phyloP scores from a whole-genome alignment of 257 asterid genomes.

The Fraxinus anomala region DNA sequence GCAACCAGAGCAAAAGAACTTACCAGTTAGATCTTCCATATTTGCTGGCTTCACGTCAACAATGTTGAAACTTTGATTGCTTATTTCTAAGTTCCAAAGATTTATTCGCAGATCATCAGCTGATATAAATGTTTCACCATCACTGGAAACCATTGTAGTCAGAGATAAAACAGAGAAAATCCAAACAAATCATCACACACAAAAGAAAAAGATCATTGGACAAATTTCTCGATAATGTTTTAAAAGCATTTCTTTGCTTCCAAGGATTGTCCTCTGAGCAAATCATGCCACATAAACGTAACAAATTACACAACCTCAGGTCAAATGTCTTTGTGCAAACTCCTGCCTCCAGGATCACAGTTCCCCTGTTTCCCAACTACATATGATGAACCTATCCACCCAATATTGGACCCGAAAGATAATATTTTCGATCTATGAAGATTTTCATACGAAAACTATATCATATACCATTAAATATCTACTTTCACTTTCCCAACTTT shows the following conservation, averaged over 20 bases:
- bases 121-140: slow-evolving; percentile 98
- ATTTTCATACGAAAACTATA: not conserved
- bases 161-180: slow-evolving; percentile 20
- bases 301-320: not conserved
- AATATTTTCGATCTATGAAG: not conserved
- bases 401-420: not conserved
- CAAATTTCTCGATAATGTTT: not conserved
- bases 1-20: slow-evolving; percentile 14
- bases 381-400: not conserved
- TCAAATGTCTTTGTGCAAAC: not conserved
- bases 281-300: not conserved
- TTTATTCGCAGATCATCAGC: slow-evolving; percentile 98
- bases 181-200: not conserved
- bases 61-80: slow-evolving; percentile 95
- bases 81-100: slow-evolving; percentile 97
- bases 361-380: slow-evolving; percentile 8
- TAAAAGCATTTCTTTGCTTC: not conserved
- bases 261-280: not conserved
- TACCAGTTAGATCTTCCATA: slow-evolving; percentile 99
- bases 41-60: slow-evolving; percentile 96
- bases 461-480: not conserved
- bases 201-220: not conserved
- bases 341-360: not conserved
- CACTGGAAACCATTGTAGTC: slow-evolving; percentile 52
- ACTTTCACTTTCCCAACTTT: slow-evolving; percentile 5